Percentiles rank a stretch among this genome's conserved stretches.
Conservation (phyloP, 495 filamentous ascomycete species). For the Aspergillus egyptiacus region DNA sequence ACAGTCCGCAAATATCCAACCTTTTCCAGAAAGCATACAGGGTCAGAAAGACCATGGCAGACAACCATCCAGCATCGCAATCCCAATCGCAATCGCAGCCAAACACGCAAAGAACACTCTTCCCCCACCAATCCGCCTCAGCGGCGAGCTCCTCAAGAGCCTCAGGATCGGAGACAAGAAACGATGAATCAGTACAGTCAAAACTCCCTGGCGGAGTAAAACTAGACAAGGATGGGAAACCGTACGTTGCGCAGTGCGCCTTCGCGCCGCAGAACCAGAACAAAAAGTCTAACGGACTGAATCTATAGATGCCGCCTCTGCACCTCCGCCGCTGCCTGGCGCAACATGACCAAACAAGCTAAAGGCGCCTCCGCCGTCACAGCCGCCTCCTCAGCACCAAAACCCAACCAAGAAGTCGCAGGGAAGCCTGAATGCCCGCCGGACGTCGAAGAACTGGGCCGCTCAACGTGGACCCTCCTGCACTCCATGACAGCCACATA, state of each 20-base stretch:
- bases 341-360: constrained; percentile 56
- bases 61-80: constrained; percentile 3
- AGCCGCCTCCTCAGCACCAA: neutral
- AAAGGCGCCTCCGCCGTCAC: constrained; percentile 20
- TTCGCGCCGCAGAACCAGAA: neutral
- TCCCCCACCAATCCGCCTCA: constrained; percentile 13
- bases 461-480: constrained; percentile 84
- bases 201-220: constrained; percentile 72
- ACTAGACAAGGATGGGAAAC: constrained; percentile 1
- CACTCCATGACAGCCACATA: constrained; percentile 88
- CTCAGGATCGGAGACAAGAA: constrained; percentile 15
- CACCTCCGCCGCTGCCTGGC: constrained; percentile 67
- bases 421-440: constrained; percentile 43
- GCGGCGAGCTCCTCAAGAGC: constrained; percentile 21
- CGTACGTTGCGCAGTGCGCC: neutral
- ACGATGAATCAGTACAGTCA: constrained; percentile 20
- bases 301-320: constrained; percentile 78
- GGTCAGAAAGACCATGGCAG: neutral
- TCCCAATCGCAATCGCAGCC: constrained; percentile 8
- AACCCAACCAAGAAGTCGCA: constrained; percentile 16
- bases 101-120: constrained; percentile 7
- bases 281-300: neutral
- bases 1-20: neutral
- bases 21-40: neutral
- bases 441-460: constrained; percentile 72